phyloP scores from a whole-genome alignment of 2,329 filamentous ascomycete genomes.

The Cercospora sp. region DNA sequence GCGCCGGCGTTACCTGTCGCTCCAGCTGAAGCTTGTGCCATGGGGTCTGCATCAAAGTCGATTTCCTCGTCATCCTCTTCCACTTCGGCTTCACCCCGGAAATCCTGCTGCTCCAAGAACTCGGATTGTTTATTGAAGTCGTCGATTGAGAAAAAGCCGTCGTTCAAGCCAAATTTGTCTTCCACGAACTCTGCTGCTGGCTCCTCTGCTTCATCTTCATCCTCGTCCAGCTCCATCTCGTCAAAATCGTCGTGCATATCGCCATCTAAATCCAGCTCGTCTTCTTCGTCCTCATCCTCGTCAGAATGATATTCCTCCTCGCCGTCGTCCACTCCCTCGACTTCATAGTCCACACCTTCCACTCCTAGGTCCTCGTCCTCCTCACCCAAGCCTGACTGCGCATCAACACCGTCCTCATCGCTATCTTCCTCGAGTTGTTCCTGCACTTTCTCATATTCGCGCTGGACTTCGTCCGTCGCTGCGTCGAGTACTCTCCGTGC shows the following conservation, averaged over 20 bases:
- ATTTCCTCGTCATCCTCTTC: conserved; percentile 79
- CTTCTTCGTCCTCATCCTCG: conserved; percentile 41
- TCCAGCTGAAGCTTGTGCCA: conserved; percentile 44
- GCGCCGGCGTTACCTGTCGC: conserved; percentile 38
- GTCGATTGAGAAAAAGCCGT: conserved; percentile 97
- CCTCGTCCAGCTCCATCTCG: conserved; percentile 40
- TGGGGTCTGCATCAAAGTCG: conserved; percentile 81
- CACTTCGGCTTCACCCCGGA: conserved; percentile 72
- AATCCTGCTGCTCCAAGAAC: conserved; percentile 83
- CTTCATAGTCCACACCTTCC: conserved; percentile 40
- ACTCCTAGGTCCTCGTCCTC: conserved; percentile 38
- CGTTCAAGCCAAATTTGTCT: conserved; percentile 85
- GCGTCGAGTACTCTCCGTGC: conserved; percentile 77
- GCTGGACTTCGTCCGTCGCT: conserved; percentile 56
- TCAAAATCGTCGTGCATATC: conserved; percentile 34
- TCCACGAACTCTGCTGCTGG: conserved; percentile 60
- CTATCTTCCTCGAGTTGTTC: conserved; percentile 15
- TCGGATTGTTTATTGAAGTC: conserved; percentile 95
- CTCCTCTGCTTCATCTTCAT: conserved; percentile 49
- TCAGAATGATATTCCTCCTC: conserved; percentile 37
- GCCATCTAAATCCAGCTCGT: conserved; percentile 42
- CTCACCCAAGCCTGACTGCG: conserved; percentile 26
- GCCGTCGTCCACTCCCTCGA: conserved; percentile 39
- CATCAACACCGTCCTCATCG: conserved; percentile 33
- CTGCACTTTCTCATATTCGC: conserved; percentile 43